A percentile compares a stretch with the other conserved stretches of the same genome.
These are phyloP conservation scores for Thelonectria discophora DNA, from an alignment of 2,329 filamentous ascomycete species.

Conservation along the genomic window DNA sequence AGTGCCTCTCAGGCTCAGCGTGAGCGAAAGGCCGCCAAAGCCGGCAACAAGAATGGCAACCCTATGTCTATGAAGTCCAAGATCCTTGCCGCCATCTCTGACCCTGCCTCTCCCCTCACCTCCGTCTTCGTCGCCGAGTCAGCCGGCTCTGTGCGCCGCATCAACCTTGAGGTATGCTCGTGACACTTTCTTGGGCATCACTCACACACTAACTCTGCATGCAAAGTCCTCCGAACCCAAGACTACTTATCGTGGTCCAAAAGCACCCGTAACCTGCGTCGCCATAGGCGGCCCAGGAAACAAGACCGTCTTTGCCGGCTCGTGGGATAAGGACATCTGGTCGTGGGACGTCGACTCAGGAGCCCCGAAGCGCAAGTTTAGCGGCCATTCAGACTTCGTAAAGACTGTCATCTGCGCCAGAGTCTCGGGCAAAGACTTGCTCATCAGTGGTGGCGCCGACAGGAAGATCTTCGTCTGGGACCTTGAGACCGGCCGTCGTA, in stretches of 20 bases:
- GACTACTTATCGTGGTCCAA: constrained; percentile 73
- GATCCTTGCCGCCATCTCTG: constrained; percentile 76
- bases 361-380: constrained; percentile 65
- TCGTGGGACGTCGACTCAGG: constrained; percentile 76
- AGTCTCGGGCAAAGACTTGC: constrained; percentile 67
- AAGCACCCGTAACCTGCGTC: constrained; percentile 81
- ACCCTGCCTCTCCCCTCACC: constrained; percentile 67
- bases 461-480: constrained; percentile 89
- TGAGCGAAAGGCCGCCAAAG: constrained; percentile 73
- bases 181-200: neutral
- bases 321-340: constrained; percentile 94
- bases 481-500: constrained; percentile 68
- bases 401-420: constrained; percentile 76
- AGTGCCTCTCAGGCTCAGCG: constrained; percentile 61
- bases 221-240: constrained; percentile 46
- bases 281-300: constrained; percentile 68
- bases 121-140: constrained; percentile 86
- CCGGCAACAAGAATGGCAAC: constrained; percentile 80
- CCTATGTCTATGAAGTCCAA: constrained; percentile 87
- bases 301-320: constrained; percentile 80
- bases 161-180: constrained; percentile 75
- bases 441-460: constrained; percentile 81
- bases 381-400: constrained; percentile 90
- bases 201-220: neutral
- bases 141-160: constrained; percentile 77